Evolutionary conservation across 176 grass and related monocot genomes (phyloP).

Genomic region (Eleusine indica): DNA sequence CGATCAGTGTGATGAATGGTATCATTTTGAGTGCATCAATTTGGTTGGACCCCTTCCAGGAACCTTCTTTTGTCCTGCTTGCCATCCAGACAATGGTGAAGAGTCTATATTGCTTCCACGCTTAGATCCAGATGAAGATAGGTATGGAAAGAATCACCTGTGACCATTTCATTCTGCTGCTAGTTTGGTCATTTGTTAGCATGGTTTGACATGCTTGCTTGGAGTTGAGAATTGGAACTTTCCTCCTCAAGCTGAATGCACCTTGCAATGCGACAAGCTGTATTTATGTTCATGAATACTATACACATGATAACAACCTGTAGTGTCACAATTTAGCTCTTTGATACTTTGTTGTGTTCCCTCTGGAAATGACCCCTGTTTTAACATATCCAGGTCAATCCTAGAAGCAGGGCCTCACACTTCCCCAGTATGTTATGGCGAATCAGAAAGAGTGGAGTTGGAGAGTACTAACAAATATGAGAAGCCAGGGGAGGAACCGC

Average conservation of each 20-base stretch:
- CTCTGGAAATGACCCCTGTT: neutral
- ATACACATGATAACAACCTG: no score
- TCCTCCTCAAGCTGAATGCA: neutral
- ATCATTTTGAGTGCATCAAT: constrained; percentile 94
- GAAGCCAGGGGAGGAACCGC: constrained; percentile 30
- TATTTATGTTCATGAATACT: no score
- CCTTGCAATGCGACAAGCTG: no score
- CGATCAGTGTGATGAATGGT: constrained; percentile 94
- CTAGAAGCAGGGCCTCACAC: constrained; percentile 44
- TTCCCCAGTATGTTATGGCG: constrained; percentile 43
- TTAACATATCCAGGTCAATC: constrained; percentile 50
- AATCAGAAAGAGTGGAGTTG: constrained; percentile 40
- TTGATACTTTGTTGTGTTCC: neutral
- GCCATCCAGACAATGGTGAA: constrained; percentile 60
- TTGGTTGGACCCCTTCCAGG: constrained; percentile 57
- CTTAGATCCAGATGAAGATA: constrained; percentile 39
- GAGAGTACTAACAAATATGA: constrained; percentile 25
- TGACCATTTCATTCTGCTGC: neutral
- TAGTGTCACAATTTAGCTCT: no score
- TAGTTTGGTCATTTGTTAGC: neutral
- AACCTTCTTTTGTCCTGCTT: constrained; percentile 76
- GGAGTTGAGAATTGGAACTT: neutral
- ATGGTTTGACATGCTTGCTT: neutral
- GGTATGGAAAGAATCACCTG: constrained; percentile 32
- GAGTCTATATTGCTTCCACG: constrained; percentile 46